phyloP scores from a whole-genome alignment of 148 eudicot genomes.

The Heliosperma pusillum region DNA sequence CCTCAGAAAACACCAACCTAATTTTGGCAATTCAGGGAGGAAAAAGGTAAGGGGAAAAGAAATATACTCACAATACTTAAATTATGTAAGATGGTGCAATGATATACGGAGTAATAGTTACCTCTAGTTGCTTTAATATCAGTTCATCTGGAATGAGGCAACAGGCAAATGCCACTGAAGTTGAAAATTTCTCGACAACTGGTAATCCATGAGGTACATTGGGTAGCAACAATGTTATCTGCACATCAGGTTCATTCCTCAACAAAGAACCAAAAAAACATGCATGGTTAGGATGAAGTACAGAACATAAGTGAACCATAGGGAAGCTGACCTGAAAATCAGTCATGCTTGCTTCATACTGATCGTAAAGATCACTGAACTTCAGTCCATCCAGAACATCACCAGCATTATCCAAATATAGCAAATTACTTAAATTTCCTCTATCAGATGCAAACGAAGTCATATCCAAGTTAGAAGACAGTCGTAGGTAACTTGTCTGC shows the following conservation, averaged over 20 bases:
- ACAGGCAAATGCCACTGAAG: constrained; percentile 43
- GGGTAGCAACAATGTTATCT: constrained; percentile 47
- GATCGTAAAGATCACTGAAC: constrained; percentile 57
- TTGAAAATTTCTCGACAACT: constrained; percentile 56
- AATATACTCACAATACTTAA: neutral
- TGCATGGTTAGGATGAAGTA: neutral
- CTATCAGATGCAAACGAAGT: constrained; percentile 29
- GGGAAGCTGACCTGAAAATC: constrained; percentile 56
- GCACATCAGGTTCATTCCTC: constrained; percentile 27
- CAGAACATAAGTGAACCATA: constrained; percentile 6
- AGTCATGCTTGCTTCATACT: constrained; percentile 50
- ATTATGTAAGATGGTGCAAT: neutral
- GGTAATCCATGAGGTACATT: constrained; percentile 35
- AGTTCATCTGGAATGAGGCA: constrained; percentile 75
- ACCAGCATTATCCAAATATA: constrained; percentile 20
- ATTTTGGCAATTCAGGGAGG: neutral
- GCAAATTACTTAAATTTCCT: constrained; percentile 25
- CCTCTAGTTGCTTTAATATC: constrained; percentile 54
- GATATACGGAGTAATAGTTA: constrained; percentile 33
- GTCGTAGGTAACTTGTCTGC: constrained; percentile 42
- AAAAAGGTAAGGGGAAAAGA: neutral
- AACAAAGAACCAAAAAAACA: neutral
- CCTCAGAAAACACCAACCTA: neutral
- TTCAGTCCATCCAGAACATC: constrained; percentile 27
- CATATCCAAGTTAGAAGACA: constrained; percentile 36